Percentiles rank a stretch among this genome's conserved stretches.
These are phyloP conservation scores for Picochlorum costavermella DNA, from an alignment of 139 green algal genomes.

Conservation along the genomic window DNA sequence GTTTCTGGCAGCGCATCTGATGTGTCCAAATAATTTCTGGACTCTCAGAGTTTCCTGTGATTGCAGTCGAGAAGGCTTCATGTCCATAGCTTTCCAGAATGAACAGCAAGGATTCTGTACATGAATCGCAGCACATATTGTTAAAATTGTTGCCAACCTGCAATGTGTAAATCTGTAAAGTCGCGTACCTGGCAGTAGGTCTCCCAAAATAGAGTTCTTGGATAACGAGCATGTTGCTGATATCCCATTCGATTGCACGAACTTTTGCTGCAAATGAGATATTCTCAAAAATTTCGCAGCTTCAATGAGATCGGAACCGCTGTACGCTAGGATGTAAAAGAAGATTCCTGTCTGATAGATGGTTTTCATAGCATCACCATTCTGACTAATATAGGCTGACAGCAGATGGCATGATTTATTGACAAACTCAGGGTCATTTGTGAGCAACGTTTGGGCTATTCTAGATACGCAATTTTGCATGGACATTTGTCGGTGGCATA, in stretches of 20 bases:
- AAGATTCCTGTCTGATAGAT: slow-evolving; percentile 81
- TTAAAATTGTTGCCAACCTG: not conserved
- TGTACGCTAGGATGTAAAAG: slow-evolving; percentile 83
- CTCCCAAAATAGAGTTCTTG: slow-evolving; percentile 67
- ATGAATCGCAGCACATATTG: not conserved
- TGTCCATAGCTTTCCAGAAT: slow-evolving; percentile 61
- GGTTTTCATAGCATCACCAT: slow-evolving; percentile 44
- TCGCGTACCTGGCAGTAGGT: slow-evolving; percentile 54
- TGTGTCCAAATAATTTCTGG: slow-evolving; percentile 92
- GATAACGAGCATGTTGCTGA: slow-evolving; percentile 42
- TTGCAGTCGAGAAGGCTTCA: slow-evolving; percentile 62
- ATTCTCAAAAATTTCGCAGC: slow-evolving; percentile 54
- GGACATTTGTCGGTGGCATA: slow-evolving; percentile 56
- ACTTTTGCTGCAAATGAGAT: slow-evolving; percentile 41
- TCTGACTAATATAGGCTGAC: slow-evolving; percentile 47
- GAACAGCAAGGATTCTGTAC: slow-evolving; percentile 76
- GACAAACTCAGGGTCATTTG: slow-evolving; percentile 70
- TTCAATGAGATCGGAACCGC: slow-evolving; percentile 70
- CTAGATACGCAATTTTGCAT: slow-evolving; percentile 54
- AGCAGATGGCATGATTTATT: slow-evolving; percentile 49
- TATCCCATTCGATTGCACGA: slow-evolving; percentile 8
- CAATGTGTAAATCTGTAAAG: not conserved
- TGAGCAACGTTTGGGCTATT: slow-evolving; percentile 59
- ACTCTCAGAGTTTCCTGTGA: slow-evolving; percentile 73
- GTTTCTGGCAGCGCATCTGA: slow-evolving; percentile 64